These are phyloP conservation scores for Backusella mclennaniae DNA, from an alignment of 192 early-diverging fungal genomes.

Conservation along the genomic window DNA sequence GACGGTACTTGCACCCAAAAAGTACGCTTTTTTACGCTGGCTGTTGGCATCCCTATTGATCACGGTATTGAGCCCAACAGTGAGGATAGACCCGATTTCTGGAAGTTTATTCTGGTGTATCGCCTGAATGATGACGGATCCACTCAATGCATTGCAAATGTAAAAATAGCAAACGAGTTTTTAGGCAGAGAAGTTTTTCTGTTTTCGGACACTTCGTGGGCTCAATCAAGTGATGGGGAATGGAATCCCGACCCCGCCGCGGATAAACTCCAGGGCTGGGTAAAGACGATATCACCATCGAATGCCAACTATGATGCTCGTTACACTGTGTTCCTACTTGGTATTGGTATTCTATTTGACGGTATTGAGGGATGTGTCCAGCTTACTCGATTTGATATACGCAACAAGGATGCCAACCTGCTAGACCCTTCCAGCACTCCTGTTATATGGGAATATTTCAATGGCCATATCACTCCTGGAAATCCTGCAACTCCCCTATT, in stretches of 20 bases:
- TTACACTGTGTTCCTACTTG: conserved; percentile 13
- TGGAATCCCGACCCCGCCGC: conserved; percentile 3
- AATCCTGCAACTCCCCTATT: neutral
- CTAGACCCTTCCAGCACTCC: conserved; percentile 13
- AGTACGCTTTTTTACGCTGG: conserved; percentile 31
- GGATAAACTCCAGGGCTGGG: conserved; percentile 11
- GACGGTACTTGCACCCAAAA: neutral
- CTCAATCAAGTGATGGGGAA: conserved; percentile 10
- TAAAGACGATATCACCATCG: conserved; percentile 11
- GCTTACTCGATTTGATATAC: neutral
- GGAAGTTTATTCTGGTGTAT: neutral
- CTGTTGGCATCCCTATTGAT: conserved; percentile 22
- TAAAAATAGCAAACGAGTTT: conserved; percentile 8
- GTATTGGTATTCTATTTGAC: neutral
- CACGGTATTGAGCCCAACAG: conserved; percentile 8
- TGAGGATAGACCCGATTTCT: neutral
- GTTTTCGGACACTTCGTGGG: conserved; percentile 20
- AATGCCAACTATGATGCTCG: conserved; percentile 11
- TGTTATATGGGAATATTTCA: conserved; percentile 15
- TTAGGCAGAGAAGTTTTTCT: conserved; percentile 20
- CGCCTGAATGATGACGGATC: conserved; percentile 14
- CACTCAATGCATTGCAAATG: conserved; percentile 12
- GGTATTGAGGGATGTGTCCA: neutral
- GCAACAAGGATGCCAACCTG: neutral
- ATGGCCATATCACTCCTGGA: conserved; percentile 5